These are phyloP conservation scores for Boletales sp. DNA, from an alignment of 768 basidiomycete species.

Conservation along the genomic window DNA sequence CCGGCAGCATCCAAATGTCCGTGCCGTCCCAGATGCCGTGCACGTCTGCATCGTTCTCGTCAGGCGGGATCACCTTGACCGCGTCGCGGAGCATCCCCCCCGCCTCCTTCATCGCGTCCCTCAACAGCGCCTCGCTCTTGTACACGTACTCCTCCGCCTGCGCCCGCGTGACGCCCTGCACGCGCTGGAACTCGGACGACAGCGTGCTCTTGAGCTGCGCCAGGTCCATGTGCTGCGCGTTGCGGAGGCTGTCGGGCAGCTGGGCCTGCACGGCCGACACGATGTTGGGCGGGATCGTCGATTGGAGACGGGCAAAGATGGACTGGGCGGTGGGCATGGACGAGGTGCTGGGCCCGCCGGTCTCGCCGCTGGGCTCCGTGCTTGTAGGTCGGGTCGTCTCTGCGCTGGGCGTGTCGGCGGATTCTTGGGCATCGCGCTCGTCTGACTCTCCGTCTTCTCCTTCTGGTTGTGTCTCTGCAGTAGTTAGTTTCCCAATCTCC, in stretches of 20 bases:
- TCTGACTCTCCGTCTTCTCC: slow-evolving; percentile 18
- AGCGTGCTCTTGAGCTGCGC: slow-evolving; percentile 62
- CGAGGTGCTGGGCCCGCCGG: slow-evolving; percentile 8
- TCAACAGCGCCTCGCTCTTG: slow-evolving; percentile 62
- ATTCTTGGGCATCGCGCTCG: slow-evolving; percentile 19
- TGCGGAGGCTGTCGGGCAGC: slow-evolving; percentile 62
- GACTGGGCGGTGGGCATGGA: slow-evolving; percentile 33
- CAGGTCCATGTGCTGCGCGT: slow-evolving; percentile 66
- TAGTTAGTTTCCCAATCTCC: slow-evolving; percentile 61
- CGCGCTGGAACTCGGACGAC: slow-evolving; percentile 61
- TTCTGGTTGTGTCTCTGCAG: slow-evolving; percentile 23
- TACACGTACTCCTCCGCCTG: slow-evolving; percentile 85
- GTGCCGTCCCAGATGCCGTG: slow-evolving; percentile 75
- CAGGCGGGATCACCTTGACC: slow-evolving; percentile 89
- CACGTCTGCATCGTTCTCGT: slow-evolving; percentile 35
- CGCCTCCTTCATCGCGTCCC: slow-evolving; percentile 74
- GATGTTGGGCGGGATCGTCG: slow-evolving; percentile 72
- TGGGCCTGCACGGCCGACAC: slow-evolving; percentile 63
- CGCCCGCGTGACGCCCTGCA: slow-evolving; percentile 69
- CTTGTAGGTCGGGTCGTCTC: slow-evolving; percentile 17
- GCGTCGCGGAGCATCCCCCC: slow-evolving; percentile 82
- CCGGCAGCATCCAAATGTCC: slow-evolving; percentile 80
- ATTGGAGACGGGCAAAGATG: slow-evolving; percentile 68
- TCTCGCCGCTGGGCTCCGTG: slow-evolving; percentile 14
- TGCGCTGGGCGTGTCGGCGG: slow-evolving; percentile 25